These are phyloP conservation scores for Tubosaeta brunneosetosa DNA, from an alignment of 768 basidiomycete species.

Conservation along the genomic window DNA sequence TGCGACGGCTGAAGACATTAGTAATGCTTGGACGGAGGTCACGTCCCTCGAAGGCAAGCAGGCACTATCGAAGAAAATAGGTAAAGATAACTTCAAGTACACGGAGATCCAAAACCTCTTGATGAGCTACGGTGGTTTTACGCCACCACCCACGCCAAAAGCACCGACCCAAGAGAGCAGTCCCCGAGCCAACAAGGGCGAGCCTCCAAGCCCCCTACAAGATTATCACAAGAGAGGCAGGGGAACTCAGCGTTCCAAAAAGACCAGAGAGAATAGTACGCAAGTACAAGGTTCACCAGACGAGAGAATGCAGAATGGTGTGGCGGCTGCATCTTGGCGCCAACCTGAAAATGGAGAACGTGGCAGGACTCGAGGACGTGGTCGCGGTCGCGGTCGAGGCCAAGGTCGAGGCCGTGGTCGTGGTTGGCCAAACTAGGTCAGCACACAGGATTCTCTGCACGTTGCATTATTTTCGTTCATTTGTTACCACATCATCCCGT, in stretches of 20 bases:
- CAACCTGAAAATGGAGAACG: constrained; percentile 26
- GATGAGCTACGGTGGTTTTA: constrained; percentile 47
- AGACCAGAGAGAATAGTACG: background rate
- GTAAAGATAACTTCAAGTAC: constrained; percentile 33
- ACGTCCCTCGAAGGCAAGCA: constrained; percentile 34
- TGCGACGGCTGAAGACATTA: constrained; percentile 44
- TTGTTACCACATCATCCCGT: constrained; percentile 18
- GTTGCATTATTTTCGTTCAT: constrained; percentile 18
- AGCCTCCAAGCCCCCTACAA: background rate
- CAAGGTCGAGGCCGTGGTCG: constrained; percentile 36
- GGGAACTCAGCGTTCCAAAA: constrained; percentile 8
- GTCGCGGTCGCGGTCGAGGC: constrained; percentile 38
- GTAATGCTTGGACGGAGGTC: constrained; percentile 46
- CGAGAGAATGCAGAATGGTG: constrained; percentile 9
- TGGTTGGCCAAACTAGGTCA: constrained; percentile 29
- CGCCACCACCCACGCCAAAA: constrained; percentile 38
- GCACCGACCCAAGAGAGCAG: constrained; percentile 7
- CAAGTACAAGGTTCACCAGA: constrained; percentile 1
- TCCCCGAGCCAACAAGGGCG: constrained; percentile 12
- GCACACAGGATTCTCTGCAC: constrained; percentile 10
- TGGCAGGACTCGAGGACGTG: constrained; percentile 37
- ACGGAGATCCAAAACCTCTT: constrained; percentile 52
- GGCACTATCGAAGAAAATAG: constrained; percentile 20
- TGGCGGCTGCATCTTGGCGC: constrained; percentile 6
- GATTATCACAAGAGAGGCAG: background rate